phyloP scores from a whole-genome alignment of 331 rosid species.

The Stylosanthes scabra region DNA sequence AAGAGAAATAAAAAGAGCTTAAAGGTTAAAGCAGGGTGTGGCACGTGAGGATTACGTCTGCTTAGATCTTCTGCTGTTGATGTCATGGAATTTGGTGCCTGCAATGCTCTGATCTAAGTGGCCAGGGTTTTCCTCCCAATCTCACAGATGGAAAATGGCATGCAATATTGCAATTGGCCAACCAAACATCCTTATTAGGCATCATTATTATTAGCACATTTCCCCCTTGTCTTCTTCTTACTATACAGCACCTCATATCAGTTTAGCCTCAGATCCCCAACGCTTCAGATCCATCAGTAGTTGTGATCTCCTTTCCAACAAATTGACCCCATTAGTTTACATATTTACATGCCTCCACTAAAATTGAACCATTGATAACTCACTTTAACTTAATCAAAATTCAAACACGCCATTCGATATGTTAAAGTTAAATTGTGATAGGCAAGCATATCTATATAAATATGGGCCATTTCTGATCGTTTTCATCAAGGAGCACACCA shows the following conservation, averaged over 20 bases:
- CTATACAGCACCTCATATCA: neutral
- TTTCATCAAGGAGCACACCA: too few relatives aligned
- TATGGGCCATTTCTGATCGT: too few relatives aligned
- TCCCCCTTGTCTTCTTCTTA: neutral
- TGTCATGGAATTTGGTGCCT: slow-evolving; percentile 11
- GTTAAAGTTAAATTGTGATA: too few relatives aligned
- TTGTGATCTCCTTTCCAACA: neutral
- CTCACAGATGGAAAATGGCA: neutral
- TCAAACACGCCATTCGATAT: too few relatives aligned
- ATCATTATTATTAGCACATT: neutral
- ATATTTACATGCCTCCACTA: neutral
- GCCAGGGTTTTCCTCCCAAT: neutral
- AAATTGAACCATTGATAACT: neutral
- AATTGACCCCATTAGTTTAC: neutral
- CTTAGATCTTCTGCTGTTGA: neutral
- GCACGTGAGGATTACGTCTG: slow-evolving; percentile 36
- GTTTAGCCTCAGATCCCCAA: neutral
- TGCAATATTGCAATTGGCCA: slow-evolving; percentile 14
- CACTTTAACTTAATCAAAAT: too few relatives aligned
- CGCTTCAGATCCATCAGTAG: neutral
- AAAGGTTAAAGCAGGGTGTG: neutral
- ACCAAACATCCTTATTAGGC: neutral
- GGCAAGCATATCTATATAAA: too few relatives aligned
- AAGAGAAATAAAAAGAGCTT: too few relatives aligned
- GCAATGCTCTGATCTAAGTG: neutral